phyloP scores from a whole-genome alignment of 176 grass and related monocot genomes.

The Bothriochloa decipiens region DNA sequence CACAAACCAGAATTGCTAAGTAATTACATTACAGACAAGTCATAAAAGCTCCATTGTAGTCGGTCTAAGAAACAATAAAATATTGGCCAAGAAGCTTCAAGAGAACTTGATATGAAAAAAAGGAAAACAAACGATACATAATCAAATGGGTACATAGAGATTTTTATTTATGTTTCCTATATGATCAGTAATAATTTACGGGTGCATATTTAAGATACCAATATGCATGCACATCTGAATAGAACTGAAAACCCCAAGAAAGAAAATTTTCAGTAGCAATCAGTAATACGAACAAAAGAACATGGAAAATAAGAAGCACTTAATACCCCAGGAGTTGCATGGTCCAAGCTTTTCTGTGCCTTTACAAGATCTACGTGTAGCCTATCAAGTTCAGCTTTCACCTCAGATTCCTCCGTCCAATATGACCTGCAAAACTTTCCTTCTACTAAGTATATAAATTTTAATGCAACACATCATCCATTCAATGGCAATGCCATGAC shows the following conservation, averaged over 20 bases:
- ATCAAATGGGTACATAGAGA: neutral
- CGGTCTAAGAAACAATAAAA: neutral
- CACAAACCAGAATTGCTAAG: neutral
- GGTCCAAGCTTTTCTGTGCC: constrained; percentile 87
- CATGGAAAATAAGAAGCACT: constrained; percentile 2
- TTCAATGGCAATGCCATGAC: constrained; percentile 27
- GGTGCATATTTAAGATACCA: constrained; percentile 11
- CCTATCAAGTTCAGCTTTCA: constrained; percentile 77
- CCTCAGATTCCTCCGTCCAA: constrained; percentile 85
- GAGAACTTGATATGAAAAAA: neutral
- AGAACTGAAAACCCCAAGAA: constrained; percentile 10
- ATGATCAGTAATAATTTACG: constrained; percentile 19
- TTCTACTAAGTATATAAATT: constrained; percentile 41
- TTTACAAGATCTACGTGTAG: constrained; percentile 80
- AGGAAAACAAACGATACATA: neutral
- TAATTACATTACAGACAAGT: neutral
- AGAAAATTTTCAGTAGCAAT: neutral
- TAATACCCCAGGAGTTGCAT: constrained; percentile 86
- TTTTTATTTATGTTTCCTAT: constrained; percentile 1
- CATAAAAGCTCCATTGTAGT: neutral
- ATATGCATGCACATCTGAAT: constrained; percentile 5
- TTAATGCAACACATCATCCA: constrained; percentile 21
- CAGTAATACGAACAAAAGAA: constrained; percentile 30
- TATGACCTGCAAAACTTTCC: constrained; percentile 69
- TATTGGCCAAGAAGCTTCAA: neutral